Evolutionary conservation across 441 rosid species (phyloP).

Genomic region (Pelargonium citronellum): DNA sequence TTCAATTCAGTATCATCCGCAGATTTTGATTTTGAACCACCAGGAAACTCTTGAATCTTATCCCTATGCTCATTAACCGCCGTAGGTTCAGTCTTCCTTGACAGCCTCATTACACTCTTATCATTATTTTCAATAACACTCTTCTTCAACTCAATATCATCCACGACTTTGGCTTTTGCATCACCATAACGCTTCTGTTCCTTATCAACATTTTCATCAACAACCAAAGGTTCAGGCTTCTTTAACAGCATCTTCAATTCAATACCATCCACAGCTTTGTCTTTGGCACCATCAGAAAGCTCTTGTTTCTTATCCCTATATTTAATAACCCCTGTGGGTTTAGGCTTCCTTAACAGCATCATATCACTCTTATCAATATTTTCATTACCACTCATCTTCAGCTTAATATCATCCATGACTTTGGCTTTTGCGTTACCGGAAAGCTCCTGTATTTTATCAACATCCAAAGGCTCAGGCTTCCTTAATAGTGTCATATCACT

Average conservation of each 20-base stretch:
- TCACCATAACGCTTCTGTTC: neutral
- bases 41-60: neutral
- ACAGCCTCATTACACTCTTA: neutral
- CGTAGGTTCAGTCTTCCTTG: neutral
- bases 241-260: neutral
- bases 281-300: slow-evolving; percentile 19
- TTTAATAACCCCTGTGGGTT: neutral
- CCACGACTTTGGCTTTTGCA: slow-evolving; percentile 3
- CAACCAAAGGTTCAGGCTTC: neutral
- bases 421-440: neutral
- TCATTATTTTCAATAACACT: neutral
- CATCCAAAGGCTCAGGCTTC: neutral
- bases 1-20: slow-evolving; percentile 15
- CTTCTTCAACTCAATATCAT: slow-evolving; percentile 13
- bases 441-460: neutral
- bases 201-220: neutral
- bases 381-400: slow-evolving; percentile 15
- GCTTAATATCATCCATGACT: neutral
- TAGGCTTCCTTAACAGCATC: slow-evolving; percentile 3
- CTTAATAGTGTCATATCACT: slow-evolving; percentile 50
- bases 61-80: neutral
- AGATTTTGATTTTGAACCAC: neutral
- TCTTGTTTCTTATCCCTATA: slow-evolving; percentile 24
- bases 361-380: slow-evolving; percentile 4
- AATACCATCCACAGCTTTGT: slow-evolving; percentile 17